Evolutionary conservation across 768 basidiomycete species (phyloP).

Genomic region (Pisolithus sp.): DNA sequence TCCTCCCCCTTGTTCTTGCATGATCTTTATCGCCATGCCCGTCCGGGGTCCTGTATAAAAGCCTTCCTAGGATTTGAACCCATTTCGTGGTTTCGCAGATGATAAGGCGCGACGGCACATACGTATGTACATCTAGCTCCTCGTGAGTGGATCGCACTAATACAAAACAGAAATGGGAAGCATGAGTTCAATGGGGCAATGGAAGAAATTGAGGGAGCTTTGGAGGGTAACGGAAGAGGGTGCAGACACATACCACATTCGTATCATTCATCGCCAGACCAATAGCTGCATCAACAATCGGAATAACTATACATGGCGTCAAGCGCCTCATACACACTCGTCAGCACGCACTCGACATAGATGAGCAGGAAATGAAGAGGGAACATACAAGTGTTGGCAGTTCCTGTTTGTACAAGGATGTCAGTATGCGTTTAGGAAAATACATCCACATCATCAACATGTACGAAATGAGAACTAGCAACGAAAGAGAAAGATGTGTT

Average conservation of each 20-base stretch:
- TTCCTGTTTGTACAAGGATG: constrained; percentile 13
- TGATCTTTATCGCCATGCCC: constrained; percentile 52
- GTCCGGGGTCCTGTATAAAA: constrained; percentile 72
- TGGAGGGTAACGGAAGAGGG: no score
- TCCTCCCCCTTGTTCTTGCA: constrained; percentile 5
- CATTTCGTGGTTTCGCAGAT: no score
- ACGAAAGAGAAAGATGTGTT: constrained; percentile 24
- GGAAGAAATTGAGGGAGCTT: no score
- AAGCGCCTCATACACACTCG: not conserved
- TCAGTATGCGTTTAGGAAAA: no score
- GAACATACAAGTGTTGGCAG: constrained; percentile 25
- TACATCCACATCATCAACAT: no score
- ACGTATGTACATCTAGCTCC: constrained; percentile 56
- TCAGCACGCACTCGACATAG: not conserved
- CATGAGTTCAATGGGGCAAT: not conserved
- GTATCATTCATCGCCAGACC: constrained; percentile 50
- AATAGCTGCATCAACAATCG: constrained; percentile 63
- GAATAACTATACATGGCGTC: constrained; percentile 43
- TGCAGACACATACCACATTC: constrained; percentile 45
- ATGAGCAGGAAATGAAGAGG: not conserved
- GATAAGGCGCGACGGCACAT: constrained; percentile 10
- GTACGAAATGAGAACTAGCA: no score
- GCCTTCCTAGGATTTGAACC: constrained; percentile 38
- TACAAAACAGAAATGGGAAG: constrained; percentile 21
- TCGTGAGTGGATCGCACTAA: constrained; percentile 65